Base-by-base conservation (phyloP, 1,284 basidiomycete genomes). In the Cryptococcus neoformans region DNA sequence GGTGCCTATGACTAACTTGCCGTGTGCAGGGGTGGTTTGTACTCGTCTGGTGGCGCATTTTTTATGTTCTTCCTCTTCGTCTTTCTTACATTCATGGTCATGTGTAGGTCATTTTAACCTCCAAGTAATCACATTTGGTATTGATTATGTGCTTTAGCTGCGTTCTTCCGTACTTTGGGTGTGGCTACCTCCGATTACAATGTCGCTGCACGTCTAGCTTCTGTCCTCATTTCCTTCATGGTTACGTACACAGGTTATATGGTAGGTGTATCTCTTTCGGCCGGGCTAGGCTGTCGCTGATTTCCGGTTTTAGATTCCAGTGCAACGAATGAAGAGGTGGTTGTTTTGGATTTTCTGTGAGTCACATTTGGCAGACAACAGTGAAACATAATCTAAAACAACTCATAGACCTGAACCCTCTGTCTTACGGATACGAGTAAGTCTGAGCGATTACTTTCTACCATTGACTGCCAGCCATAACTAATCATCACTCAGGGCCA, bases 271-370 rank as follows among this genome's bases (percentile, higher is more conserved):
- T 11, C 6, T 35, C 2, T 16, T 10, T 34, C 49, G 2, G n/a
- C 39, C 11, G 4, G 1, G n/a, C 8, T 14, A 14, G 8, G 4
- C 34, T 12, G 10, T 6, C 34, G 36, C 50, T 52, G n/a, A 59
- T n/a, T 7, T 21, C 16, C 16, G 40, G 17, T 49, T 35, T 16
- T 36, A 62, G 64, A 73, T 75, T 53, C 79, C 79, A 80, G 73
- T 86, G 7, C 81, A 83, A 62, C 80, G 83, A 57, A 92, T 94
- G 90, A 88, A 90, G 72, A 80, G 88, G 52, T 94, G 90, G 90
- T 73, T 93, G 14, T 90, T 89, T 80, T 92, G 90, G 90, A 84
- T 91, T 46, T 72, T 64, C 59, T 74, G 59, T 65, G 51, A 55
- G 61, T 59, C 10, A 17, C 9, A 11, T 11, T 40, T 45, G 34